phyloP scores from a whole-genome alignment of 345 rosid genomes.

The Carallia pectinifolia region DNA sequence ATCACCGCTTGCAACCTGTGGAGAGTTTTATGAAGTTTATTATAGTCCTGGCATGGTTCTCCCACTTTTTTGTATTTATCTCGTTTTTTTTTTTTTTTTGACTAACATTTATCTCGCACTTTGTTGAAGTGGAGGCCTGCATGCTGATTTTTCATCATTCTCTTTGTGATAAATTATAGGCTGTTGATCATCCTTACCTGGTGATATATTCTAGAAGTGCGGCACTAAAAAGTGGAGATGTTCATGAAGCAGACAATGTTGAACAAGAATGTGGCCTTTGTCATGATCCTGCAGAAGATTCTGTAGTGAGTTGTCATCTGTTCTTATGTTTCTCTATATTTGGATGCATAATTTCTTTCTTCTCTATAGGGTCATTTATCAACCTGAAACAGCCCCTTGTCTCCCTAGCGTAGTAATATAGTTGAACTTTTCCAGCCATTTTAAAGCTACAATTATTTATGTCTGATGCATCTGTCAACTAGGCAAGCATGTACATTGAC shows the following conservation, averaged over 20 bases:
- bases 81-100: too few species aligned
- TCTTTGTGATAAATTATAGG: slow-evolving; percentile 49
- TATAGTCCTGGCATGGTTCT: not conserved
- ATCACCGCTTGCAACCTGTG: too few species aligned
- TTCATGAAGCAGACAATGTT: slow-evolving; percentile 28
- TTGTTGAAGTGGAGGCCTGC: not conserved
- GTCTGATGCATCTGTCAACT: too few species aligned
- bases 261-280: slow-evolving; percentile 77
- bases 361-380: not conserved
- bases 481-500: too few species aligned
- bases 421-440: too few species aligned
- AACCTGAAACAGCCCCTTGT: too few species aligned
- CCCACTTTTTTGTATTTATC: not conserved
- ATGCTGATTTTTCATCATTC: slow-evolving; percentile 18
- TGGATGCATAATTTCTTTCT: not conserved
- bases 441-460: too few species aligned
- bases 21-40: not conserved
- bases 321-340: slow-evolving; percentile 3
- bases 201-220: slow-evolving; percentile 70
- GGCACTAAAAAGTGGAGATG: slow-evolving; percentile 33
- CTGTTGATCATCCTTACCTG: slow-evolving; percentile 98
- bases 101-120: too few species aligned
- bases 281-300: slow-evolving; percentile 76
- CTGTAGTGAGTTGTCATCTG: slow-evolving; percentile 51
- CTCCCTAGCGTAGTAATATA: too few species aligned